A percentile compares a stretch with the other conserved stretches of the same genome.
These are phyloP conservation scores for Aspergillus fumigatus DNA, from an alignment of 2,329 filamentous ascomycete species.

Conservation along the genomic window DNA sequence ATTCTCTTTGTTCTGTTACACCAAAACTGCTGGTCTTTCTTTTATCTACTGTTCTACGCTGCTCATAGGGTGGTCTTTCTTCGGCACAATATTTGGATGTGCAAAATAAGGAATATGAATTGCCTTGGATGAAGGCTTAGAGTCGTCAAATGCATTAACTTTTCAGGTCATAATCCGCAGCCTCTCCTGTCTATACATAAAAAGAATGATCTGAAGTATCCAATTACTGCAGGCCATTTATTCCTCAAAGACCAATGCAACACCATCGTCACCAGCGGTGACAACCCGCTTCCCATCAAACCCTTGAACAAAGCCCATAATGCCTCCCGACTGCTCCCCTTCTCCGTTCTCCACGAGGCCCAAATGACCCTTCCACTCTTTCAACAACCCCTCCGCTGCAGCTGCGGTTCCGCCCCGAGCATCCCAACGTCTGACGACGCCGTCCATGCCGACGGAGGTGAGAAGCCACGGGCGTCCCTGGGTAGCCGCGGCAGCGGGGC, in stretches of 20 bases:
- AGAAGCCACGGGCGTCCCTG: conserved; percentile 61
- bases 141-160: neutral
- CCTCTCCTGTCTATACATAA: conserved; percentile 9
- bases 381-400: conserved; percentile 65
- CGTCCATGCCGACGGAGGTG: conserved; percentile 88
- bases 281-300: conserved; percentile 70
- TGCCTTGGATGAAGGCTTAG: neutral
- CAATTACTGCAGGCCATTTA: conserved; percentile 9
- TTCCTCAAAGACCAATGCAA: conserved; percentile 45
- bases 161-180: neutral
- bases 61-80: neutral
- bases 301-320: conserved; percentile 83
- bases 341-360: conserved; percentile 43
- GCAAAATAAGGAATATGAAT: neutral
- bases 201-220: neutral
- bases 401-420: conserved; percentile 62
- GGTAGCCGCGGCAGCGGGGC: conserved; percentile 23
- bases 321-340: conserved; percentile 77
- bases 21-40: conserved; percentile 12
- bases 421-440: conserved; percentile 87
- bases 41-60: neutral
- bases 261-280: conserved; percentile 81
- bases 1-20: conserved; percentile 26
- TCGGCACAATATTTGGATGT: neutral
- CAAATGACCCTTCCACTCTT: conserved; percentile 83